phyloP scores from a whole-genome alignment of 345 rosid genomes.

The Salix caprea region DNA sequence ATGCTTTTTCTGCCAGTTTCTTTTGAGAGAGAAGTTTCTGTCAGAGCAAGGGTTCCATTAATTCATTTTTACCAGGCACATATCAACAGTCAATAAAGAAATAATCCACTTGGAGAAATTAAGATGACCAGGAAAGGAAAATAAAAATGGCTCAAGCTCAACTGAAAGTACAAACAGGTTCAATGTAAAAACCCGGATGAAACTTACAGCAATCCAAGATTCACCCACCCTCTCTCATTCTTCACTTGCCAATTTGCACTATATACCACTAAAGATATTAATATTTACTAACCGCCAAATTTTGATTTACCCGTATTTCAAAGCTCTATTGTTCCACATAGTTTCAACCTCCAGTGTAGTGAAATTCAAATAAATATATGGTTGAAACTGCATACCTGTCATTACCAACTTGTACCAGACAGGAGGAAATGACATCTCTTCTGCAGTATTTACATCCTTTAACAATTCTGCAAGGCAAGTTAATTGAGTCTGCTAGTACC shows the following conservation, averaged over 20 bases:
- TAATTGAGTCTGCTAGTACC: constrained; percentile 28
- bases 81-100: neutral
- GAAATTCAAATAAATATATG: no score
- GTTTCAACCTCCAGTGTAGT: neutral
- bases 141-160: neutral
- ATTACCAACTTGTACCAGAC: constrained; percentile 20
- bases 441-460: constrained; percentile 32
- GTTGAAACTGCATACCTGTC: constrained; percentile 16
- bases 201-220: neutral
- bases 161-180: neutral
- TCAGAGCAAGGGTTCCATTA: no score
- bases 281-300: neutral
- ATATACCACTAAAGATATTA: neutral
- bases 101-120: neutral
- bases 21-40: neutral
- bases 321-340: neutral
- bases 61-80: no score
- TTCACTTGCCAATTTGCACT: neutral
- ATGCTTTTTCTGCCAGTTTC: neutral
- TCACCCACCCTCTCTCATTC: neutral
- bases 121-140: neutral
- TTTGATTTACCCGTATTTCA: neutral
- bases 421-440: constrained; percentile 19
- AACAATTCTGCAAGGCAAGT: constrained; percentile 30
- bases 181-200: neutral